These are phyloP conservation scores for Fomitopsis pinicola DNA, from an alignment of 1,284 basidiomycete genomes.

Conservation along the genomic window DNA sequence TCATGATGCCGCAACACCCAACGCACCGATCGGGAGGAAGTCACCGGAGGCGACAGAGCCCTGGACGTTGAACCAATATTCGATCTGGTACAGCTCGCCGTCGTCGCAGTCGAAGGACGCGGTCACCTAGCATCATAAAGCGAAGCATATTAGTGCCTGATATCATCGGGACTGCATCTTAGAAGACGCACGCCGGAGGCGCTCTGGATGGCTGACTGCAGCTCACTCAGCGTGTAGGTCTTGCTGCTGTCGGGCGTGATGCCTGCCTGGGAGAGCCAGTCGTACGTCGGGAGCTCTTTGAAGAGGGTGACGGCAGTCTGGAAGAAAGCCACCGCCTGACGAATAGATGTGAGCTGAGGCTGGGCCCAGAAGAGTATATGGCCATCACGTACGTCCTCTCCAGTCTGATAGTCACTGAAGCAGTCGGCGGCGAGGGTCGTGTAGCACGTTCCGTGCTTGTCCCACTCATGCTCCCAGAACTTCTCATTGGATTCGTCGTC, in stretches of 20 bases:
- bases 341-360: not conserved
- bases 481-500: slow-evolving; percentile 55
- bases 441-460: slow-evolving; percentile 70
- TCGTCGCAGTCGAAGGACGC: slow-evolving; percentile 56
- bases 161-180: not conserved
- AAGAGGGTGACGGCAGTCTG: slow-evolving; percentile 60
- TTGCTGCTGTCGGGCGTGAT: slow-evolving; percentile 59
- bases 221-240: slow-evolving; percentile 55
- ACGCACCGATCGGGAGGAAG: slow-evolving; percentile 57
- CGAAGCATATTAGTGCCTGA: no score
- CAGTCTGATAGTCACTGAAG: slow-evolving; percentile 49
- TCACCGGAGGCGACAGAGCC: slow-evolving; percentile 64
- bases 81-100: slow-evolving; percentile 44
- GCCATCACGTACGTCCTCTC: slow-evolving; percentile 46
- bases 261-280: slow-evolving; percentile 64
- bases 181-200: slow-evolving; percentile 37
- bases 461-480: slow-evolving; percentile 79
- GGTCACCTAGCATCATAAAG: slow-evolving; percentile 28
- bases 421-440: slow-evolving; percentile 62
- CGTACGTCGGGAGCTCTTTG: slow-evolving; percentile 69
- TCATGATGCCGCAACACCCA: not conserved
- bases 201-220: slow-evolving; percentile 53
- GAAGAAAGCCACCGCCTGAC: slow-evolving; percentile 70
- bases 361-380: not conserved
- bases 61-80: slow-evolving; percentile 65